phyloP scores from a whole-genome alignment of 192 early-diverging fungal genomes.

The Kappamyces sp. region DNA sequence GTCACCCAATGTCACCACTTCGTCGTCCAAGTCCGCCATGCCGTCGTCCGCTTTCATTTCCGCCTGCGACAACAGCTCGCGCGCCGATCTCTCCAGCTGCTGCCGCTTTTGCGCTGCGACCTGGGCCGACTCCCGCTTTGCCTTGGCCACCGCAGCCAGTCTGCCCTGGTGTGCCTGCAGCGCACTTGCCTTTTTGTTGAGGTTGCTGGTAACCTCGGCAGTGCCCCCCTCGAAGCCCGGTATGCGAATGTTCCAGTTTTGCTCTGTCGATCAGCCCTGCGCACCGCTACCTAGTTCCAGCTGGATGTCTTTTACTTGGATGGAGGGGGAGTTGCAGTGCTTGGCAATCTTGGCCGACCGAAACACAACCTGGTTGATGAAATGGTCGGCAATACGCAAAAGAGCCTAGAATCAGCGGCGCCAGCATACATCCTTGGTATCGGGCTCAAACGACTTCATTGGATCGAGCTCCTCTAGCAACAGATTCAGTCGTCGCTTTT shows the following conservation, averaged over 20 bases:
- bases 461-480: slow-evolving; percentile 12
- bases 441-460: slow-evolving; percentile 3
- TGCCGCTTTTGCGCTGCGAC: neutral
- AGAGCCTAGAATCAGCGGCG: neutral
- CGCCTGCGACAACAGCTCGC: neutral
- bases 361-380: slow-evolving; percentile 4
- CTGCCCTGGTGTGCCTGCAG: neutral
- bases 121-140: neutral
- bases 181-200: neutral
- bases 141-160: neutral
- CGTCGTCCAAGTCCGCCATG: too few relatives aligned
- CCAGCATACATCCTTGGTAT: slow-evolving; percentile 6
- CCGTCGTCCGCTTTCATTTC: slow-evolving; percentile 4
- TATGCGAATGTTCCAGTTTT: slow-evolving; percentile 12
- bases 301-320: slow-evolving; percentile 14
- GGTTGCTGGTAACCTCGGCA: too few relatives aligned
- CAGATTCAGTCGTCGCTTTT: slow-evolving; percentile 9
- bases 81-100: neutral
- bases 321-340: neutral
- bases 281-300: slow-evolving; percentile 3
- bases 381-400: slow-evolving; percentile 12
- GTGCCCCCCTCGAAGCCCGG: slow-evolving; percentile 3
- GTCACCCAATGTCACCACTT: too few relatives aligned
- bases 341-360: slow-evolving; percentile 8
- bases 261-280: slow-evolving; percentile 3